Evolutionary conservation across 352 stramenopile species (phyloP), one percentile per base, ranked within the genome.

Genomic region (Nothophytophthora sp.): DNA sequence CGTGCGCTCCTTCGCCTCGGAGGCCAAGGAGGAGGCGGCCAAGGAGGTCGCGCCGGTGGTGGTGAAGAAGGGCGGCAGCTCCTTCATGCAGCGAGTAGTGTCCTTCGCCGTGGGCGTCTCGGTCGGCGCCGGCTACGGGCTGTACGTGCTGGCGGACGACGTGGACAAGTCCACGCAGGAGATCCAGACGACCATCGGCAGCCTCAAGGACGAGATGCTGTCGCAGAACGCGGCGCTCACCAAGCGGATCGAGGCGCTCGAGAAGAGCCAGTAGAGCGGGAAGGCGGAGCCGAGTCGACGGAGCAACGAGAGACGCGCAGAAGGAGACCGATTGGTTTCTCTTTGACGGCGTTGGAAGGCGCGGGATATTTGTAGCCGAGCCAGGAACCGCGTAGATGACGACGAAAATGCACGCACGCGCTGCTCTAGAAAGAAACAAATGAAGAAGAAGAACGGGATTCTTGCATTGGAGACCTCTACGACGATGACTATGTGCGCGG

Each of bases 81-180:
- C 78, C 29, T 81, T 92, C 55, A 55, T 81, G 46, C 78, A 92
- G 60, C 81, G 81, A 20, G 55, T 92, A 24, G 44, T 84, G 39
- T 75, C 81, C 18, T 92, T 92, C 52, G 75, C 64, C 24, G 73
- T 92, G 23, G 81, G 81, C 29, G 86, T 89, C 28, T 70, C 73
- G 1, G 52, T 87, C 6, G 81, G 76, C 29, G 74, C 70, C 20
- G 76, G 70, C 34, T 76, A 85, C 37, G 81, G 78, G 0, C 76
- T 92, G 18, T 88, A 82, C 65, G 70, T 88, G 62, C 52, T 92
- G 44, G 71, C 70, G 34, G 75, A 92, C 46, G 79, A 90, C 60
- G 71, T 92, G 33, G 75, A 86, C 38, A 43, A 70, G 55, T 92
- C 81, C 23, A 92, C 76, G 37, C 57, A 81, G 40, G 65, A 86